These are phyloP conservation scores for Hyaloscypha bicolor DNA, from an alignment of 495 filamentous ascomycete genomes.

Conservation along the genomic window DNA sequence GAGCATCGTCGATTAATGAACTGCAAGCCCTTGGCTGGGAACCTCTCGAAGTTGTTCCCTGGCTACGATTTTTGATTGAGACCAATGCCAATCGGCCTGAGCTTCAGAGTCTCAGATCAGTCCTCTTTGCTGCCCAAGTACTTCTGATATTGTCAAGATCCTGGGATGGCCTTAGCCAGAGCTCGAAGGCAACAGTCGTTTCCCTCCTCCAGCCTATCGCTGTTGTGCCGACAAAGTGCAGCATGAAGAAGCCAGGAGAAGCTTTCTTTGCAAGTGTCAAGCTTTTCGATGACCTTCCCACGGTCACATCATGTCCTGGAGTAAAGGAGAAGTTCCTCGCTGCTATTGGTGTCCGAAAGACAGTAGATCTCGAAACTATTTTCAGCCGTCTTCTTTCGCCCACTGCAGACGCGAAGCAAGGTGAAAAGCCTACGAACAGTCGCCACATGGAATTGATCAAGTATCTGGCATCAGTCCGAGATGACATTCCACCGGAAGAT, in stretches of 20 bases:
- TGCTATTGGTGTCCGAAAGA: constrained; percentile 81
- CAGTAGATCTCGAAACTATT: constrained; percentile 89
- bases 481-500: constrained; percentile 87
- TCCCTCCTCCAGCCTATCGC: constrained; percentile 64
- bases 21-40: constrained; percentile 82
- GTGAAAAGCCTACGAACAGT: constrained; percentile 65
- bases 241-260: constrained; percentile 85
- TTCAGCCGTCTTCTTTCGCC: constrained; percentile 77
- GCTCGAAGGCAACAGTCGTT: constrained; percentile 65
- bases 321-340: constrained; percentile 88
- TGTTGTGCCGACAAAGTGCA: constrained; percentile 86
- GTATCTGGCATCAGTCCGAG: constrained; percentile 84
- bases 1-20: constrained; percentile 47
- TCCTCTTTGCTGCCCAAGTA: constrained; percentile 79
- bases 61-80: constrained; percentile 77
- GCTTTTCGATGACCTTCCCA: constrained; percentile 90
- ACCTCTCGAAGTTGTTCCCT: constrained; percentile 77
- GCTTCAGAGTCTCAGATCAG: constrained; percentile 66
- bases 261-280: constrained; percentile 93
- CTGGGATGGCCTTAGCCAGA: constrained; percentile 74
- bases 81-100: constrained; percentile 45
- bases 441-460: constrained; percentile 87
- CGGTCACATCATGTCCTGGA: constrained; percentile 68
- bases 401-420: constrained; percentile 35
- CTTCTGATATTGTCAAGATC: constrained; percentile 80